Conservation (phyloP, 2,329 filamentous ascomycete species). For the Hymenoscyphus fructigenus region DNA sequence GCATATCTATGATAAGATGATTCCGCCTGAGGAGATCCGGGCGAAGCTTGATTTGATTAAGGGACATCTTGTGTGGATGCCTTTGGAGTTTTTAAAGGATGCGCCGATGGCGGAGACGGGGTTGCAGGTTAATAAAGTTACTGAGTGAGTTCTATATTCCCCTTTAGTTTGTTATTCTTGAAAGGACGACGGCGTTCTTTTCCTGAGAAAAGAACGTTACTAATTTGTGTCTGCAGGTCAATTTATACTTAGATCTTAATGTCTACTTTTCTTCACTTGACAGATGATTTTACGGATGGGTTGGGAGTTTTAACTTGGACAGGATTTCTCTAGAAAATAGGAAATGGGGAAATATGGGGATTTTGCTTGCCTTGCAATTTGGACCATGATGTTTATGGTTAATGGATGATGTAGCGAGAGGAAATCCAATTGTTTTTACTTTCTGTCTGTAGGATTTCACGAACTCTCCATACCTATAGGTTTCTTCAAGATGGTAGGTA, state of each 20-base stretch:
- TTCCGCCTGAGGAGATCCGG: slow-evolving; percentile 70
- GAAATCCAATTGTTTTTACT: no score
- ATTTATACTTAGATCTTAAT: neutral
- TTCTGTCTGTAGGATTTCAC: no score
- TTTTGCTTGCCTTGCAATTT: no score
- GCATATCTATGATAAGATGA: slow-evolving; percentile 80
- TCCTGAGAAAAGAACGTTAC: neutral
- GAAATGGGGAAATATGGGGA: no score
- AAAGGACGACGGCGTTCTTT: no score
- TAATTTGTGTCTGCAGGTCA: neutral
- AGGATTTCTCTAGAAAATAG: no score
- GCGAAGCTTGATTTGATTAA: slow-evolving; percentile 75
- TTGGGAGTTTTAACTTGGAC: neutral
- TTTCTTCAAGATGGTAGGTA: no score
- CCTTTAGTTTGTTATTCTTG: no score
- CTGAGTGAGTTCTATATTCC: neutral
- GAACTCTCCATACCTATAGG: no score
- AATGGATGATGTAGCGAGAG: no score
- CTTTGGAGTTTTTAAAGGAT: slow-evolving; percentile 80
- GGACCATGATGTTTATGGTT: no score
- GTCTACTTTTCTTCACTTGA: neutral
- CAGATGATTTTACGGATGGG: neutral
- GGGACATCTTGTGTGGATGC: slow-evolving; percentile 94
- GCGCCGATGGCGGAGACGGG: slow-evolving; percentile 87
- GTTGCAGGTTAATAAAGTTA: neutral